Conservation (phyloP, 2,329 filamentous ascomycete species). For the Hypoxylon sp. region DNA sequence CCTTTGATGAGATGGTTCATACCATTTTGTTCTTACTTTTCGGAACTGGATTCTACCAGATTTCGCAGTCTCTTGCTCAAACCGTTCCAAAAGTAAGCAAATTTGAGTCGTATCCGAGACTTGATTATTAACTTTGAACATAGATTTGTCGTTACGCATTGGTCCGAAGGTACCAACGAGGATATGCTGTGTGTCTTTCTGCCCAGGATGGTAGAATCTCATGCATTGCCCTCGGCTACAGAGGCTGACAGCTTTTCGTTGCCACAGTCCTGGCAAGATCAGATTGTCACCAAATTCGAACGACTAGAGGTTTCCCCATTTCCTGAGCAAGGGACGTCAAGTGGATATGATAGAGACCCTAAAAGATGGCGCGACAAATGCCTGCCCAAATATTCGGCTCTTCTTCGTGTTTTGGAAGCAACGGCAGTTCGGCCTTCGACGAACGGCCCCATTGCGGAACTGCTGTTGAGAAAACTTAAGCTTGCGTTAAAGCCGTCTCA, state of each 20-base stretch:
- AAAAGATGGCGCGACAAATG: slow-evolving; percentile 74
- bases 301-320: slow-evolving; percentile 75
- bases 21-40: slow-evolving; percentile 86
- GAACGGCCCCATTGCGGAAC: slow-evolving; percentile 75
- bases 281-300: slow-evolving; percentile 79
- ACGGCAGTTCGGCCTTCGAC: slow-evolving; percentile 77
- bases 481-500: slow-evolving; percentile 74
- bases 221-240: slow-evolving; percentile 67
- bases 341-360: slow-evolving; percentile 70
- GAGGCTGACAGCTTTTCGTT: slow-evolving; percentile 70
- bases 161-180: slow-evolving; percentile 76
- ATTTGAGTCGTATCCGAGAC: not conserved
- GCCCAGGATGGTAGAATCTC: slow-evolving; percentile 72
- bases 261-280: slow-evolving; percentile 79
- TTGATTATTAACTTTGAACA: slow-evolving; percentile 49
- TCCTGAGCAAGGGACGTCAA: slow-evolving; percentile 70
- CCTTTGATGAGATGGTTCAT: slow-evolving; percentile 82
- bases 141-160: slow-evolving; percentile 82
- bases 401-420: slow-evolving; percentile 74
- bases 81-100: slow-evolving; percentile 80
- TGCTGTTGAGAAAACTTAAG: slow-evolving; percentile 76
- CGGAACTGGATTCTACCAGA: slow-evolving; percentile 78
- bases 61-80: slow-evolving; percentile 85
- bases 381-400: slow-evolving; percentile 76
- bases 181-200: slow-evolving; percentile 78